Percentiles rank a stretch among this genome's conserved stretches.
These are phyloP conservation scores for Hemisphaericaspora lyxosophila DNA, from an alignment of 1,139 yeast species.

Conservation along the genomic window DNA sequence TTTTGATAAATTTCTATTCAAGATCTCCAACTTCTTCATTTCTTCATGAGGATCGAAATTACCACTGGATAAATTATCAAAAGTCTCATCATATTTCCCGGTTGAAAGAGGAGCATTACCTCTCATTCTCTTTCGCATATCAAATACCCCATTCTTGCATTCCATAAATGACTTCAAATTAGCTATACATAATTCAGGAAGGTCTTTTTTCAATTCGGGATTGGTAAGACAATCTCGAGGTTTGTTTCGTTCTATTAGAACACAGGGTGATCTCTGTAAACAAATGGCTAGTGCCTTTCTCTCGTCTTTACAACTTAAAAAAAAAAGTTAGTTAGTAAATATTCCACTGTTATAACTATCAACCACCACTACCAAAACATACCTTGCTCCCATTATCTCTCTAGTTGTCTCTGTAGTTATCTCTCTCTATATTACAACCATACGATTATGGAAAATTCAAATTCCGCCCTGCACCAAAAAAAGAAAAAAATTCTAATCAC, in stretches of 20 bases:
- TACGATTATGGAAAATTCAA: too few species aligned
- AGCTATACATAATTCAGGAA: constrained; percentile 88
- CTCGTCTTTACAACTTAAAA: constrained; percentile 84
- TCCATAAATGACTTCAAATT: constrained; percentile 84
- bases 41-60: constrained; percentile 81
- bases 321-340: too few species aligned
- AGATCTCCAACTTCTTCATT: constrained; percentile 60
- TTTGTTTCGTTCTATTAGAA: constrained; percentile 80
- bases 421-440: too few species aligned
- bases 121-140: constrained; percentile 86
- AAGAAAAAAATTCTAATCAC: too few species aligned
- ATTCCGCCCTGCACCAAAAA: too few species aligned
- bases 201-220: constrained; percentile 69
- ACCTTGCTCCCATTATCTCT: constrained; percentile 41
- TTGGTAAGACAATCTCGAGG: constrained; percentile 86
- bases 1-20: constrained; percentile 47
- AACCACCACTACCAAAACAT: too few species aligned
- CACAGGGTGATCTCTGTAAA: constrained; percentile 94
- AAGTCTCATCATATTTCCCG: constrained; percentile 87
- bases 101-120: constrained; percentile 94
- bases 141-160: constrained; percentile 81
- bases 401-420: too few species aligned
- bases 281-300: constrained; percentile 92
- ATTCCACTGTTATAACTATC: too few species aligned
- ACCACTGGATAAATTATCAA: constrained; percentile 74